These are phyloP conservation scores for Chalciporus piperatus DNA, from an alignment of 768 basidiomycete species.

Conservation along the genomic window DNA sequence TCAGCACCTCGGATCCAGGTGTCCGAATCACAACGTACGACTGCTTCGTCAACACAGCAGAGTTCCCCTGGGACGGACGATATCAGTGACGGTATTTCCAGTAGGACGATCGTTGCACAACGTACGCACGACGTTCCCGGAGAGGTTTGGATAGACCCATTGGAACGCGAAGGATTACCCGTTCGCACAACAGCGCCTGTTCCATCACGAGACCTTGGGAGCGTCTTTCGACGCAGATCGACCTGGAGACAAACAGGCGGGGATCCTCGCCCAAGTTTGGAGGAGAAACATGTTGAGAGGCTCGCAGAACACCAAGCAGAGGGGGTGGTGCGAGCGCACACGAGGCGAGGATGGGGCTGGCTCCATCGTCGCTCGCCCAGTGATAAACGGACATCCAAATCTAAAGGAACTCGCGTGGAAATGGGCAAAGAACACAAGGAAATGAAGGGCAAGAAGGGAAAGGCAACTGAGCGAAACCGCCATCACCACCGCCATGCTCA, in stretches of 20 bases:
- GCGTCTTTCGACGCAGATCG: conserved; percentile 14
- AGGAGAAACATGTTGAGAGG: conserved; percentile 25
- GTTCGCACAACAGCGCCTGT: conserved; percentile 31
- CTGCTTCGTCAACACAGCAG: conserved; percentile 1
- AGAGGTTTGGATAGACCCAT: conserved; percentile 55
- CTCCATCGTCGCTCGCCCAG: conserved; percentile 13
- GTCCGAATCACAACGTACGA: conserved; percentile 5
- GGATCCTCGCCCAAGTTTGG: conserved; percentile 3
- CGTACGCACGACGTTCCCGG: conserved; percentile 44
- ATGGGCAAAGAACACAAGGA: neutral
- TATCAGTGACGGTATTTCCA: conserved; percentile 1
- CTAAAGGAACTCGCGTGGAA: neutral
- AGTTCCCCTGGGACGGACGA: conserved; percentile 10
- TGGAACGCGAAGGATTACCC: conserved; percentile 65
- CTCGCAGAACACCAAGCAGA: conserved; percentile 36
- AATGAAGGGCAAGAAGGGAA: conserved; percentile 7
- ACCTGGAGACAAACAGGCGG: conserved; percentile 12
- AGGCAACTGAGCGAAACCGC: neutral
- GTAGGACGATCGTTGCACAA: conserved; percentile 16
- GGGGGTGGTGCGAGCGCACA: conserved; percentile 45
- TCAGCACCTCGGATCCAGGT: conserved; percentile 1
- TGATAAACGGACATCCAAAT: neutral
- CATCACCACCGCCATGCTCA: conserved; percentile 2
- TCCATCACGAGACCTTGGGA: neutral
- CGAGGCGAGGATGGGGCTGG: conserved; percentile 28